A percentile compares a stretch with the other conserved stretches of the same genome.
phyloP scores from a whole-genome alignment of 2,329 filamentous ascomycete genomes.

The Aspergillus arachidicola region DNA sequence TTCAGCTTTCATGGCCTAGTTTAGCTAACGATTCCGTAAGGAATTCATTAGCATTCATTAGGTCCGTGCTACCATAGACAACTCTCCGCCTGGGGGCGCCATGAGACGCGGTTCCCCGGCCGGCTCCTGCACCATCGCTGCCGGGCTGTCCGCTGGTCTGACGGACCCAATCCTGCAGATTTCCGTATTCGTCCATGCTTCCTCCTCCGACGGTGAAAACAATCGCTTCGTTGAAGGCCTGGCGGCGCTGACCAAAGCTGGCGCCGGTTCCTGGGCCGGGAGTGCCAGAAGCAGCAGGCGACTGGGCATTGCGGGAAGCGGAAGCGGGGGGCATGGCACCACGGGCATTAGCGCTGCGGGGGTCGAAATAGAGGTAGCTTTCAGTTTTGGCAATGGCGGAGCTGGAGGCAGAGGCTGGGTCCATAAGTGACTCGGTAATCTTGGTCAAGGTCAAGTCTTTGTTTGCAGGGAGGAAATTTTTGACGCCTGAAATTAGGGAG shows the following conservation, averaged over 20 bases:
- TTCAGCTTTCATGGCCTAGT: slow-evolving; percentile 58
- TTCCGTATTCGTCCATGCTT: slow-evolving; percentile 98
- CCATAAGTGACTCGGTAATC: slow-evolving; percentile 98
- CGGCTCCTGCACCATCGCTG: slow-evolving; percentile 46
- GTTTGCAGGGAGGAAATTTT: slow-evolving; percentile 96
- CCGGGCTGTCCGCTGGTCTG: slow-evolving; percentile 65
- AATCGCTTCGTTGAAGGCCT: slow-evolving; percentile 86
- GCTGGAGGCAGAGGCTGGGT: slow-evolving; percentile 83
- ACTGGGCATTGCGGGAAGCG: slow-evolving; percentile 46
- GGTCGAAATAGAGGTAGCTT: slow-evolving; percentile 96
- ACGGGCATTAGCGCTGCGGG: slow-evolving; percentile 86
- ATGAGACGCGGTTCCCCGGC: slow-evolving; percentile 30
- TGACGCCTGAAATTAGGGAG: slow-evolving; percentile 90
- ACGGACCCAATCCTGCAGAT: slow-evolving; percentile 92
- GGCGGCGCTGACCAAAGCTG: slow-evolving; percentile 86
- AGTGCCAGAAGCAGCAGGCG: slow-evolving; percentile 47
- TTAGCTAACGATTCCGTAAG: slow-evolving; percentile 58
- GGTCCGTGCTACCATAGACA: slow-evolving; percentile 89
- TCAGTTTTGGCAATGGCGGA: slow-evolving; percentile 96
- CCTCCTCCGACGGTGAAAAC: slow-evolving; percentile 96
- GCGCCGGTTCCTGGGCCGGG: slow-evolving; percentile 70
- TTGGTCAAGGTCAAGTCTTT: slow-evolving; percentile 96
- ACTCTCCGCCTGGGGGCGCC: slow-evolving; percentile 72
- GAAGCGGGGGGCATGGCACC: slow-evolving; percentile 86
- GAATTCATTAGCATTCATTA: slow-evolving; percentile 66